phyloP scores from a whole-genome alignment of 2,329 filamentous ascomycete species.

The Fusarium nurragi region DNA sequence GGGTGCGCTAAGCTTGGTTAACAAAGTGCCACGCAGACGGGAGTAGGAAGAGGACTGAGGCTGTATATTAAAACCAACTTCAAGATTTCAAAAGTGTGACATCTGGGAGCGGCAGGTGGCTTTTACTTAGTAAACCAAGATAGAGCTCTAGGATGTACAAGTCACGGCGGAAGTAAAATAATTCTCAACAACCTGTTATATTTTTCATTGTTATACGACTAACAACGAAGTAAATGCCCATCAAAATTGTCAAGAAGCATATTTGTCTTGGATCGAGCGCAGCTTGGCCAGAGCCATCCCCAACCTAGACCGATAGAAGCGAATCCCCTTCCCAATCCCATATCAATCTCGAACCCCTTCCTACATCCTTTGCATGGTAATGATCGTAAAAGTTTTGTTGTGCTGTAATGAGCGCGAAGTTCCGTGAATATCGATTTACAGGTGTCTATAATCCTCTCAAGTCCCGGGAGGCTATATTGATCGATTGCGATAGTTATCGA shows the following conservation, averaged over 20 bases:
- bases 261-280: background rate
- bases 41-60: too few relatives aligned
- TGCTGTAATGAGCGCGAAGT: background rate
- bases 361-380: background rate
- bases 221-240: background rate
- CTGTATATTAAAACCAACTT: too few relatives aligned
- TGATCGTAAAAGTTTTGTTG: background rate
- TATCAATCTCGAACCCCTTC: background rate
- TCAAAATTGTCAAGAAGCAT: background rate
- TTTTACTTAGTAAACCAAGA: too few relatives aligned
- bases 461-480: background rate
- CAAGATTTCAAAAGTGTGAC: too few relatives aligned
- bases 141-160: too few relatives aligned
- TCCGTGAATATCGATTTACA: background rate
- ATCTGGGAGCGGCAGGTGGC: too few relatives aligned
- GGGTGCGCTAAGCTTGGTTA: too few relatives aligned
- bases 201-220: too few relatives aligned
- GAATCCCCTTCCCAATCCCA: background rate
- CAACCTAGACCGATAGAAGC: background rate
- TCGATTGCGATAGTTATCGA: background rate
- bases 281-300: background rate
- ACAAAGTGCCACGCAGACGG: too few relatives aligned
- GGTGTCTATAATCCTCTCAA: background rate
- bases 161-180: too few relatives aligned
- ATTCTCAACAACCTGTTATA: too few relatives aligned